Evolutionary conservation across 1,139 yeast species (phyloP).

Genomic region (Kurtzmaniella quercitrusa): DNA sequence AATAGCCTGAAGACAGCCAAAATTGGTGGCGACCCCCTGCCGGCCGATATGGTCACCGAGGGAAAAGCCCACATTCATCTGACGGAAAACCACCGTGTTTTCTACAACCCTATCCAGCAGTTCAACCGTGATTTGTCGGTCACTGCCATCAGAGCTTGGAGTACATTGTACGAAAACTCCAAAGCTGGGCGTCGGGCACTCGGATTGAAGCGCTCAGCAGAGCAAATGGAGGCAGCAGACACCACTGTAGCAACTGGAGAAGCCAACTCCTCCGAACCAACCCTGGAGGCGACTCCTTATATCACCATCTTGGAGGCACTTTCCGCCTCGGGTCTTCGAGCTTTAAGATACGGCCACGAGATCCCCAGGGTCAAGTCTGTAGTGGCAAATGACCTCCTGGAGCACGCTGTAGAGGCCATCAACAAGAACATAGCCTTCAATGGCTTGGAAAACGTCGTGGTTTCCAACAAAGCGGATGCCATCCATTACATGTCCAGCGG

Average conservation of each 20-base stretch:
- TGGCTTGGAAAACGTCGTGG: slow-evolving; percentile 47
- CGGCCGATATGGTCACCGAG: slow-evolving; percentile 49
- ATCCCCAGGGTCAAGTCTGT: slow-evolving; percentile 68
- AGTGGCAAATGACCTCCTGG: slow-evolving; percentile 84
- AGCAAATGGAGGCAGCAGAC: not conserved
- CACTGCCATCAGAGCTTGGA: slow-evolving; percentile 83
- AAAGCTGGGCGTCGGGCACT: slow-evolving; percentile 18
- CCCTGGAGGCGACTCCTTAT: slow-evolving; percentile 24
- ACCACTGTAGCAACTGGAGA: slow-evolving; percentile 4
- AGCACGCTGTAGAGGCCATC: slow-evolving; percentile 84
- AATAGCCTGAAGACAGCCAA: no score
- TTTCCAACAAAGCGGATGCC: slow-evolving; percentile 82
- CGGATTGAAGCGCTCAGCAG: slow-evolving; percentile 13
- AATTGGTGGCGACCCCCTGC: no score
- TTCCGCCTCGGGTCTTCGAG: slow-evolving; percentile 92
- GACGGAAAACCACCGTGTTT: slow-evolving; percentile 77
- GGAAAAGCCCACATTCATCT: slow-evolving; percentile 79
- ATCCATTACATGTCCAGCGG: slow-evolving; percentile 67
- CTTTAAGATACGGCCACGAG: slow-evolving; percentile 89
- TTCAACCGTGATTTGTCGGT: slow-evolving; percentile 90
- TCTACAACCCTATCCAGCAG: slow-evolving; percentile 95
- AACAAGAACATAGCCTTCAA: slow-evolving; percentile 67
- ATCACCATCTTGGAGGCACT: slow-evolving; percentile 81
- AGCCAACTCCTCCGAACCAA: slow-evolving; percentile 7
- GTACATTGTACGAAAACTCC: slow-evolving; percentile 43